These are phyloP conservation scores for Panicum hallii DNA, from an alignment of 202 grass and related monocot genomes.

Conservation along the genomic window DNA sequence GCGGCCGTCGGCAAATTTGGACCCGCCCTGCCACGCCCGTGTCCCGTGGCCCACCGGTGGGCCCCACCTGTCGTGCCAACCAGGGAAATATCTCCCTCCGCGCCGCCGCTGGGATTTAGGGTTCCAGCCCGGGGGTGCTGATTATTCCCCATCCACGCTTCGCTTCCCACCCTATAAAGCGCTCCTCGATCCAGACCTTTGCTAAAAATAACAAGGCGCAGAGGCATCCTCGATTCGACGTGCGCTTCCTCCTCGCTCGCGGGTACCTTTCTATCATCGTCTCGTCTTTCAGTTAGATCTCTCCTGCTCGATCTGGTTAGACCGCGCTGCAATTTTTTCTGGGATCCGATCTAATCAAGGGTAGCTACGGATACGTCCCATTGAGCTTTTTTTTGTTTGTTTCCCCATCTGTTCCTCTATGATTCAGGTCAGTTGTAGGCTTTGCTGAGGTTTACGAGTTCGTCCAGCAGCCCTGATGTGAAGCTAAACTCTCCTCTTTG, in stretches of 20 bases:
- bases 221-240: slow-evolving; percentile 14
- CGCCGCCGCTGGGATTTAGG: slow-evolving; percentile 43
- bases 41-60: neutral
- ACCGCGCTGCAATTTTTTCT: neutral
- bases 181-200: neutral
- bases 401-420: too few species aligned
- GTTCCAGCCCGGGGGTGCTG: slow-evolving; percentile 5
- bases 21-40: neutral
- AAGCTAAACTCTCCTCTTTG: too few species aligned
- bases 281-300: neutral
- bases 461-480: too few species aligned
- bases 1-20: neutral
- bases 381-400: too few species aligned
- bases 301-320: slow-evolving; percentile 19
- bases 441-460: too few species aligned
- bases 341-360: too few species aligned
- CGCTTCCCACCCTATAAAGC: neutral
- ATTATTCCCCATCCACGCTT: neutral
- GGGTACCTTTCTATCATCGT: neutral
- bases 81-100: slow-evolving; percentile 34
- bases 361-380: neutral
- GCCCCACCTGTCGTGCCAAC: slow-evolving; percentile 21
- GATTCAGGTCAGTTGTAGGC: too few species aligned
- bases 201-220: slow-evolving; percentile 6
- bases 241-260: neutral